A percentile compares a stretch with the other conserved stretches of the same genome.
phyloP scores from a whole-genome alignment of 768 basidiomycete genomes.

The Panaeolus cyanescens region DNA sequence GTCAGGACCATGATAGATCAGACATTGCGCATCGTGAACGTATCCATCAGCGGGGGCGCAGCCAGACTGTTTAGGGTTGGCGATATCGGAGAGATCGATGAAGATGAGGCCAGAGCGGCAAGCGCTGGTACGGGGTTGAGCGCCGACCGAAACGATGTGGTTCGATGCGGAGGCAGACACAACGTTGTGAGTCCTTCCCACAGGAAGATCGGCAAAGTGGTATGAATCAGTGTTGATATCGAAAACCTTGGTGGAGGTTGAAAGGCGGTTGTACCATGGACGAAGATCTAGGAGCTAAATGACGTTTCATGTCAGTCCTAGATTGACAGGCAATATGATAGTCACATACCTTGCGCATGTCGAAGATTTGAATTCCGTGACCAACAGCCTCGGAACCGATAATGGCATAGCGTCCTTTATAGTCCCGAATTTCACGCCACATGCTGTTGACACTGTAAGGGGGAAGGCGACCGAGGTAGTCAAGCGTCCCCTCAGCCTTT shows the following conservation, averaged over 20 bases:
- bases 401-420: slow-evolving; percentile 17
- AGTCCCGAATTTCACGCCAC: slow-evolving; percentile 27
- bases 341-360: slow-evolving; percentile 20
- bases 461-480: slow-evolving; percentile 27
- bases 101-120: slow-evolving; percentile 27
- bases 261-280: slow-evolving; percentile 9
- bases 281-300: background rate
- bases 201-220: slow-evolving; percentile 24
- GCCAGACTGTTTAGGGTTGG: slow-evolving; percentile 22
- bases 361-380: slow-evolving; percentile 25
- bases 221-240: background rate
- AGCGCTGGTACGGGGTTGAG: slow-evolving; percentile 18
- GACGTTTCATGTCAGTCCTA: too few relatives aligned
- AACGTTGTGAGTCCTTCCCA: slow-evolving; percentile 29
- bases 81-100: slow-evolving; percentile 27
- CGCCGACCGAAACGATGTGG: slow-evolving; percentile 27
- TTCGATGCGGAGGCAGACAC: slow-evolving; percentile 21
- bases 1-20: slow-evolving; percentile 30
- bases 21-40: slow-evolving; percentile 33
- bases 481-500: background rate
- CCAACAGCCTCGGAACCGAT: background rate
- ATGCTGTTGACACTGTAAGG: slow-evolving; percentile 17
- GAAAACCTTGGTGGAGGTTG: slow-evolving; percentile 9
- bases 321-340: background rate
- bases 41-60: slow-evolving; percentile 27